phyloP scores from a whole-genome alignment of 2,329 filamentous ascomycete genomes.

The Trichocomaceae sp. region DNA sequence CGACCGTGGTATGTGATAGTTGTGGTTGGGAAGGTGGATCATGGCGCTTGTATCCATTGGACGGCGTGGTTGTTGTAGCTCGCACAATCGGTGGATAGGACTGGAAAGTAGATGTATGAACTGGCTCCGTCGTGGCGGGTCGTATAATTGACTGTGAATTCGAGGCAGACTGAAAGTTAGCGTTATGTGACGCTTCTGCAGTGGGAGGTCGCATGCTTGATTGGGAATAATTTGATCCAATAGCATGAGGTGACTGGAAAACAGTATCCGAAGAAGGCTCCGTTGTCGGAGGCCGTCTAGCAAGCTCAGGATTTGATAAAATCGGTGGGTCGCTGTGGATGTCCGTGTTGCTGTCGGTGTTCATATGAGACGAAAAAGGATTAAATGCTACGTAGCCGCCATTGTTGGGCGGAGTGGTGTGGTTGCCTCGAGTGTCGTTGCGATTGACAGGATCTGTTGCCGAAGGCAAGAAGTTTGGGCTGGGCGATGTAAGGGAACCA shows the following conservation, averaged over 20 bases:
- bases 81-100: constrained; percentile 6
- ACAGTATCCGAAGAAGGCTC: neutral
- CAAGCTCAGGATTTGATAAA: neutral
- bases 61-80: constrained; percentile 11
- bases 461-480: neutral
- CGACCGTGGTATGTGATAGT: neutral
- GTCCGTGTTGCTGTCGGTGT: neutral
- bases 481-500: constrained; percentile 4
- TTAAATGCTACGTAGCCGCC: constrained; percentile 13
- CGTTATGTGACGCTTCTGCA: neutral
- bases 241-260: neutral
- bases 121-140: constrained; percentile 6
- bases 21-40: neutral
- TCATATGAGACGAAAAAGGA: constrained; percentile 6
- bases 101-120: neutral
- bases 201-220: neutral
- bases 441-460: constrained; percentile 2
- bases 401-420: constrained; percentile 9
- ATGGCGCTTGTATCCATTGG: constrained; percentile 6
- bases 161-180: neutral
- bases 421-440: constrained; percentile 2
- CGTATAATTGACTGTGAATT: neutral
- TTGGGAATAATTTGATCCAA: neutral
- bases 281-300: neutral
- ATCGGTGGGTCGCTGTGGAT: neutral